Evolutionary conservation across 306 rosid genomes (phyloP).

Genomic region (Medicago ruthenica): DNA sequence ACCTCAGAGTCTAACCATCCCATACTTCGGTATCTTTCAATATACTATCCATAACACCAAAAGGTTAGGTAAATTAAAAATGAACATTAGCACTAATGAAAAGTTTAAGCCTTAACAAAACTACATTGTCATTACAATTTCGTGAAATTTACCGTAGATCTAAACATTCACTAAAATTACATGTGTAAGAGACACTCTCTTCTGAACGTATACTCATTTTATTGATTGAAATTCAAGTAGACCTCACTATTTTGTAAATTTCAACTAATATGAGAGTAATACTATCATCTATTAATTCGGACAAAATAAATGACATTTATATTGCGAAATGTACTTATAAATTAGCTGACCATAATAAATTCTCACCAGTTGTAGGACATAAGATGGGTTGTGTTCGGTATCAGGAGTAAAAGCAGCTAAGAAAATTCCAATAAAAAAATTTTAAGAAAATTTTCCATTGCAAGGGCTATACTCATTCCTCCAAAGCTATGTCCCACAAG

Average conservation of each 20-base stretch:
- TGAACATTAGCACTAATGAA: too few relatives aligned
- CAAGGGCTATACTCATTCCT: conserved; percentile 65
- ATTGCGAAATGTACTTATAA: too few relatives aligned
- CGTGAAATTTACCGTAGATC: too few relatives aligned
- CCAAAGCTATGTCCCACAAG: conserved; percentile 82
- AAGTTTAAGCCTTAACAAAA: too few relatives aligned
- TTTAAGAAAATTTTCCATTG: conserved; percentile 66
- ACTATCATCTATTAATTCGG: neutral
- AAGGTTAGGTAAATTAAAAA: neutral
- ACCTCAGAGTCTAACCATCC: conserved; percentile 54
- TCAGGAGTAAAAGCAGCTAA: conserved; percentile 67
- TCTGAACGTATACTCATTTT: too few relatives aligned
- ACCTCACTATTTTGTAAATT: too few relatives aligned
- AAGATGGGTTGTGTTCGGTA: conserved; percentile 56
- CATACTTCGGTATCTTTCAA: conserved; percentile 29
- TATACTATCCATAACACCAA: conserved; percentile 16
- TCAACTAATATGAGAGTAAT: too few relatives aligned
- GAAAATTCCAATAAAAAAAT: conserved; percentile 57
- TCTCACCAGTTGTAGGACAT: conserved; percentile 49
- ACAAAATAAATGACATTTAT: neutral
- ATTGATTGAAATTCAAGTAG: too few relatives aligned
- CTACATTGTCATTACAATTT: too few relatives aligned
- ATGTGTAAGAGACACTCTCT: too few relatives aligned
- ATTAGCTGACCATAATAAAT: neutral
- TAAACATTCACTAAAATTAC: too few relatives aligned